These are phyloP conservation scores for Candida odintsovae DNA, from an alignment of 805 yeast species.

Conservation along the genomic window DNA sequence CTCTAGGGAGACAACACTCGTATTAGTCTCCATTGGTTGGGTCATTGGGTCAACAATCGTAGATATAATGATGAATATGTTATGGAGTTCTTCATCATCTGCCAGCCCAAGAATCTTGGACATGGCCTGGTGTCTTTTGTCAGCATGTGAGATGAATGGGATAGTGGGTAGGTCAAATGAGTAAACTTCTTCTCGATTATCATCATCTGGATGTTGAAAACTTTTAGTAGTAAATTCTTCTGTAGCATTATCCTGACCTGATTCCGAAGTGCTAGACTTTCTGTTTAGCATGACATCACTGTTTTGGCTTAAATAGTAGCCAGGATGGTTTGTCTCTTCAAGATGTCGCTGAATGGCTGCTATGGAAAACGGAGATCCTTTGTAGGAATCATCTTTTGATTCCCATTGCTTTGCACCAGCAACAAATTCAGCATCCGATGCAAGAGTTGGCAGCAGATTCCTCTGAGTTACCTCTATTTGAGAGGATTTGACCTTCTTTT, in stretches of 20 bases:
- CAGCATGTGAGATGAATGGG: constrained; percentile 20
- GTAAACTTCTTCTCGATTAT: constrained; percentile 24
- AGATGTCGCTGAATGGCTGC: not conserved
- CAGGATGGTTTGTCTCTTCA: not conserved
- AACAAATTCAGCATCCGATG: not conserved
- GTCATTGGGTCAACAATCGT: constrained; percentile 56
- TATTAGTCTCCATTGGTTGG: constrained; percentile 59
- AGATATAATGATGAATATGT: constrained; percentile 25
- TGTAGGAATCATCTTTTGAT: not conserved
- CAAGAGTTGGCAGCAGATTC: not conserved
- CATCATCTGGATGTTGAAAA: constrained; percentile 5
- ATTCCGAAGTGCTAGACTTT: not conserved
- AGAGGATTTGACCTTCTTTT: not conserved
- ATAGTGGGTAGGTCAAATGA: constrained; percentile 25
- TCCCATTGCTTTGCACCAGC: not conserved
- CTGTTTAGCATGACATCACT: not conserved
- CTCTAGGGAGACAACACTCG: constrained; percentile 48
- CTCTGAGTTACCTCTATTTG: no score
- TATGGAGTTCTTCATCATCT: constrained; percentile 8
- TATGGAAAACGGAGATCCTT: not conserved
- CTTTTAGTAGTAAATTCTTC: not conserved
- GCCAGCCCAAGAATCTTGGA: constrained; percentile 22
- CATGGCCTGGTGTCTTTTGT: constrained; percentile 27
- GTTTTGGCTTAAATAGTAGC: not conserved
- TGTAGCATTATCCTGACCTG: not conserved